Percentiles rank a stretch among this genome's conserved stretches.
phyloP scores from a whole-genome alignment of 768 basidiomycete genomes.

The Fomitopsis serialis region DNA sequence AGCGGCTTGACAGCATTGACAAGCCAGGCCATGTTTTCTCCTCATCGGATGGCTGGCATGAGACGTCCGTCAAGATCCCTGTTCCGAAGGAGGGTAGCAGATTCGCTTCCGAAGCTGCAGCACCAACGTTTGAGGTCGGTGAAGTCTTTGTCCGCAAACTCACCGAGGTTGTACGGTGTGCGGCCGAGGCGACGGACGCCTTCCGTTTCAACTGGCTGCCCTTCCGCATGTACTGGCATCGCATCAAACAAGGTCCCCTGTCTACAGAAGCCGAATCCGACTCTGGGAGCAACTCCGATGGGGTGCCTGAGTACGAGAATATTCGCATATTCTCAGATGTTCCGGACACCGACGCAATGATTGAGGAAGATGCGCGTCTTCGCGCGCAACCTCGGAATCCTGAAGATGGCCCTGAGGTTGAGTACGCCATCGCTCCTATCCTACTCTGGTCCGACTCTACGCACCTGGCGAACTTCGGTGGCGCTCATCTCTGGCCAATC shows the following conservation, averaged over 20 bases:
- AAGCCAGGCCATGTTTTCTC: constrained; percentile 1
- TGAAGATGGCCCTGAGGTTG: background rate
- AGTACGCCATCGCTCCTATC: constrained; percentile 8
- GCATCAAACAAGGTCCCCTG: too few relatives aligned
- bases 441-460: constrained; percentile 24
- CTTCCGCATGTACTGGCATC: constrained; percentile 3
- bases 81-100: constrained; percentile 14
- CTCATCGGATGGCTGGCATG: constrained; percentile 16
- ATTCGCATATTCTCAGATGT: constrained; percentile 13
- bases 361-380: constrained; percentile 8
- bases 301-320: background rate
- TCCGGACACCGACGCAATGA: constrained; percentile 10
- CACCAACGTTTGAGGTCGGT: constrained; percentile 24
- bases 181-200: background rate
- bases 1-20: constrained; percentile 10
- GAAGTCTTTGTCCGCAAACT: constrained; percentile 24
- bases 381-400: constrained; percentile 3
- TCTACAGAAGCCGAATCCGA: too few relatives aligned
- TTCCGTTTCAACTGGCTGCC: constrained; percentile 3
- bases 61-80: constrained; percentile 13
- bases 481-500: constrained; percentile 31
- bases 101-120: constrained; percentile 15
- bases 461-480: constrained; percentile 21
- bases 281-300: background rate
- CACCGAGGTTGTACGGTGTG: constrained; percentile 1